These are phyloP conservation scores for Orbilia oligospora DNA, from an alignment of 2,329 filamentous ascomycete species.

Conservation along the genomic window DNA sequence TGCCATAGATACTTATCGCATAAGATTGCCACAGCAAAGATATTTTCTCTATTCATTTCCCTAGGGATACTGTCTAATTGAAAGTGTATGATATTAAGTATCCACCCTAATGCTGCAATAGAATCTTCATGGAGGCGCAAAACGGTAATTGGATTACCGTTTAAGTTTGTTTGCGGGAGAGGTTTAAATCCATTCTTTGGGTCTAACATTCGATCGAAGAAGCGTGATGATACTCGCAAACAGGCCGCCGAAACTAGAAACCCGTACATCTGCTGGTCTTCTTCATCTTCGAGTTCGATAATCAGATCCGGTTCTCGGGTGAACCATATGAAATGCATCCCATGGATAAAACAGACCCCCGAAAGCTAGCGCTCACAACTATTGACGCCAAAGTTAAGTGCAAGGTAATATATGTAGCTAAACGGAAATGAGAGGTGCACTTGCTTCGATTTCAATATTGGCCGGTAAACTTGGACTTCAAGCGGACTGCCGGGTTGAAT, in stretches of 20 bases:
- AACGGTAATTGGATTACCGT: slow-evolving; percentile 29
- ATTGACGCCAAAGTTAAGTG: too few relatives aligned
- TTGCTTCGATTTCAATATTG: too few relatives aligned
- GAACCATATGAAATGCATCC: slow-evolving; percentile 56
- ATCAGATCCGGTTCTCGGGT: slow-evolving; percentile 46
- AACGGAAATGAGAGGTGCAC: too few relatives aligned
- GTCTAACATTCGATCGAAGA: slow-evolving; percentile 40
- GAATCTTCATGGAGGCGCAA: slow-evolving; percentile 44
- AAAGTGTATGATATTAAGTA: slow-evolving; percentile 48
- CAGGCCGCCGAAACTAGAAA: slow-evolving; percentile 19
- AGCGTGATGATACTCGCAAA: slow-evolving; percentile 29
- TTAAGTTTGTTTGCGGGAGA: slow-evolving; percentile 33
- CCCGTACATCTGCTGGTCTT: slow-evolving; percentile 1
- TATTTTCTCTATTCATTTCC: slow-evolving; percentile 24
- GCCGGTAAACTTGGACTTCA: too few relatives aligned
- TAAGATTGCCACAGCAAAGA: slow-evolving; percentile 30
- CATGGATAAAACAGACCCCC: background rate
- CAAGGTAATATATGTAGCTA: too few relatives aligned
- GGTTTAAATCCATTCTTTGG: slow-evolving; percentile 45
- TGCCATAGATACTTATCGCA: slow-evolving; percentile 52
- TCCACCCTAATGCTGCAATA: slow-evolving; percentile 34
- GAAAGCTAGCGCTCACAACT: too few relatives aligned
- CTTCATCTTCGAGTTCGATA: slow-evolving; percentile 33
- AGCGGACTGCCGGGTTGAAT: too few relatives aligned
- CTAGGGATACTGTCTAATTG: slow-evolving; percentile 25